Percentiles rank a stretch among this genome's conserved stretches.
phyloP scores from a whole-genome alignment of 2,329 filamentous ascomycete genomes.

The Dendrostoma leiphaemia region DNA sequence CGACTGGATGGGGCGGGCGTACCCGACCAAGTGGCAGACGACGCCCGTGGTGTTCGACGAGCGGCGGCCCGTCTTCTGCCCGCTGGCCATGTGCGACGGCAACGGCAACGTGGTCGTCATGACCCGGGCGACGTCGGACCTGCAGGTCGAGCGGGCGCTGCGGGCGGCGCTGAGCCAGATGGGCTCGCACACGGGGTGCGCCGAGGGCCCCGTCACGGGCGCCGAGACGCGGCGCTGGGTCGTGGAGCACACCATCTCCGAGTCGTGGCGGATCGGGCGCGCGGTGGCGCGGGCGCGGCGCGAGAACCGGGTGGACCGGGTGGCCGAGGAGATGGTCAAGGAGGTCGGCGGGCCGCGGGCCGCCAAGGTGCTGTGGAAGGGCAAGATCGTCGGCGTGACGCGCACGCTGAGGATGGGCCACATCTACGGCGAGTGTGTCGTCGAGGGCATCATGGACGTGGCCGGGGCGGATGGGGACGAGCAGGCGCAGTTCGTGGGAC shows the following conservation, averaged over 20 bases:
- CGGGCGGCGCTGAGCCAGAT: constrained; percentile 53
- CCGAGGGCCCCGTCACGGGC: constrained; percentile 47
- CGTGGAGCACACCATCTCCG: constrained; percentile 51
- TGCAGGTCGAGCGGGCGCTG: constrained; percentile 47
- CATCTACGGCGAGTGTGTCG: constrained; percentile 57
- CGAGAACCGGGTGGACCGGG: constrained; percentile 48
- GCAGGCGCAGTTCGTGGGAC: constrained; percentile 36
- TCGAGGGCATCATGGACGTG: constrained; percentile 48
- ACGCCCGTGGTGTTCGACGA: constrained; percentile 52
- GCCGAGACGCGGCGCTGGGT: constrained; percentile 49
- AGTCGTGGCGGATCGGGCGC: constrained; percentile 58
- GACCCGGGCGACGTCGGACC: constrained; percentile 44
- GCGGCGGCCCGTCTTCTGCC: constrained; percentile 41
- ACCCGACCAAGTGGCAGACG: constrained; percentile 55
- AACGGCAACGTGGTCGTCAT: constrained; percentile 51
- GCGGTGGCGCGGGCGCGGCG: constrained; percentile 52
- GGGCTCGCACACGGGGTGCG: constrained; percentile 50
- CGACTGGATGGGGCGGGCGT: constrained; percentile 49
- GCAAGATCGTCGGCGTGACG: constrained; percentile 63
- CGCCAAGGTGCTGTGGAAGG: constrained; percentile 58
- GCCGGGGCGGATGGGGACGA: constrained; percentile 14
- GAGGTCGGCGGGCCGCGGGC: constrained; percentile 53
- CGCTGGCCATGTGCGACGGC: constrained; percentile 48
- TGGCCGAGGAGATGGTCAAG: constrained; percentile 57
- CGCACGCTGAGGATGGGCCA: constrained; percentile 55